phyloP scores from a whole-genome alignment of 2,329 filamentous ascomycete genomes.

The Colletotrichum sp. region DNA sequence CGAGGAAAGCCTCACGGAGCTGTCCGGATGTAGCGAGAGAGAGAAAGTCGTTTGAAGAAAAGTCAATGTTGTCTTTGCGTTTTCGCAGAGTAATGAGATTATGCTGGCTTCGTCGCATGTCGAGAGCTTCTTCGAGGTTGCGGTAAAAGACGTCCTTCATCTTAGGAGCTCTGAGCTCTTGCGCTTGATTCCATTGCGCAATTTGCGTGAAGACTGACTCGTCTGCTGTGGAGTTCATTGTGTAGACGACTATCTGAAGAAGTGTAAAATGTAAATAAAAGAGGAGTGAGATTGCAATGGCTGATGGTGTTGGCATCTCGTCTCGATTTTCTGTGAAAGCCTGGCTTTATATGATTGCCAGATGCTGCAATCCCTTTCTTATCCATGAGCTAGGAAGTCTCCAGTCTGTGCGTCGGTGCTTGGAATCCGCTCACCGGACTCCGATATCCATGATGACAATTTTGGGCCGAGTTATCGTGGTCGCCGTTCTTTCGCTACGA shows the following conservation, averaged over 20 bases:
- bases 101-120: conserved; percentile 27
- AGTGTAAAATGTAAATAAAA: not conserved
- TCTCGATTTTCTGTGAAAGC: not conserved
- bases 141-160: conserved; percentile 24
- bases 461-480: not conserved
- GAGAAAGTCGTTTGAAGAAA: conserved; percentile 71
- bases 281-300: not conserved
- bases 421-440: not conserved
- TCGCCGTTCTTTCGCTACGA: not conserved
- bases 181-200: not conserved
- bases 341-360: not conserved
- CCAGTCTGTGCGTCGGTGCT: not conserved
- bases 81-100: conserved; percentile 30
- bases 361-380: not conserved
- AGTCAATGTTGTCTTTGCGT: conserved; percentile 45
- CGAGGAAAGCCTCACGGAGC: conserved; percentile 53
- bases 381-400: not conserved
- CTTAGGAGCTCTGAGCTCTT: not conserved
- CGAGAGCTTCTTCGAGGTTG: conserved; percentile 37
- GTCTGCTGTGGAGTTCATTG: not conserved
- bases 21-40: conserved; percentile 55
- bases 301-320: not conserved
- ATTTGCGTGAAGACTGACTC: not conserved
- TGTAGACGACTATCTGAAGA: not conserved
- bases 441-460: not conserved